Conservation (phyloP, 2,329 filamentous ascomycete species). For the Colletotrichum sidae region DNA sequence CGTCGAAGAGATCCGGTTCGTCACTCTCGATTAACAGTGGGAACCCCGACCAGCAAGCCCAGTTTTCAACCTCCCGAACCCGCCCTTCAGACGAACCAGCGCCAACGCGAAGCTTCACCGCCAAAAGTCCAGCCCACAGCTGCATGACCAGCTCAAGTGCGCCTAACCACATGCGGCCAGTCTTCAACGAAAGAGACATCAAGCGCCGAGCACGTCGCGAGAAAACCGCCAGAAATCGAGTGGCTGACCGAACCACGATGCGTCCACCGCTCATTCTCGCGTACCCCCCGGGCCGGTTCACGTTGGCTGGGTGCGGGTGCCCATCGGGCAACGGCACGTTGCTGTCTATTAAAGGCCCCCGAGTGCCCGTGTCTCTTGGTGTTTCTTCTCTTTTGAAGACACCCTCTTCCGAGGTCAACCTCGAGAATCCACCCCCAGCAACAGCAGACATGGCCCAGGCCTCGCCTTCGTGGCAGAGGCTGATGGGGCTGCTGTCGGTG, state of each 20-base stretch:
- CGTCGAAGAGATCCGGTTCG: slow-evolving; percentile 29
- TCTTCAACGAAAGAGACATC: slow-evolving; percentile 25
- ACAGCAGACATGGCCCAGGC: slow-evolving; percentile 30
- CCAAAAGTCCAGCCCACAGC: slow-evolving; percentile 22
- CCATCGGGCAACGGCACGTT: background rate
- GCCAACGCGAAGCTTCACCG: slow-evolving; percentile 21
- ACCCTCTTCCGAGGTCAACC: slow-evolving; percentile 36
- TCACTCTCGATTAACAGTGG: slow-evolving; percentile 2
- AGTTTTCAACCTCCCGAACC: background rate
- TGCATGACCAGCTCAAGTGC: slow-evolving; percentile 21
- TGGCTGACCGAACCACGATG: slow-evolving; percentile 19
- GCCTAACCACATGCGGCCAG: slow-evolving; percentile 3
- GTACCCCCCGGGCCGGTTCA: background rate
- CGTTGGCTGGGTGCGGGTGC: slow-evolving; percentile 33
- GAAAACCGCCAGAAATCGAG: slow-evolving; percentile 9
- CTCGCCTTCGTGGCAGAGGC: slow-evolving; percentile 35
- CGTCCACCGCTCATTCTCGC: slow-evolving; percentile 28
- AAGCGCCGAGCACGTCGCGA: slow-evolving; percentile 10
- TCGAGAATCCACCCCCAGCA: slow-evolving; percentile 23
- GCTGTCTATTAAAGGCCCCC: slow-evolving; percentile 32
- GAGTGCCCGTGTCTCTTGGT: slow-evolving; percentile 15
- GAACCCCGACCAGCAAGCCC: slow-evolving; percentile 22
- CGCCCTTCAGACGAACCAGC: slow-evolving; percentile 21
- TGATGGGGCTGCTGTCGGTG: slow-evolving; percentile 35
- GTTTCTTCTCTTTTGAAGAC: slow-evolving; percentile 20